phyloP scores from a whole-genome alignment of 805 yeast species.

The Isabelozyma heimii region DNA sequence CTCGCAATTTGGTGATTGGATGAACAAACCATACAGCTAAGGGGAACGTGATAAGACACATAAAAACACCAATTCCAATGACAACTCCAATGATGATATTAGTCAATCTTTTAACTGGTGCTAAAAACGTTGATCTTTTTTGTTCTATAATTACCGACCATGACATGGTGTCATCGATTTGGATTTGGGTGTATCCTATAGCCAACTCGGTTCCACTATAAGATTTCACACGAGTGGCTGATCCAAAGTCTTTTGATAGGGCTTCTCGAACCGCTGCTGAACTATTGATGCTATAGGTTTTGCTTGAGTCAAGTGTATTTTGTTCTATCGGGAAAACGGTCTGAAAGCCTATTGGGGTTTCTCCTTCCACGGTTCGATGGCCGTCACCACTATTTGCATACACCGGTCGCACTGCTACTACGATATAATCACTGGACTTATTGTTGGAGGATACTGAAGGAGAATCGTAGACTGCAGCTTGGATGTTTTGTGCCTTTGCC shows the following conservation, averaged over 20 bases:
- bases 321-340: slow-evolving; percentile 26
- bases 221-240: slow-evolving; percentile 23
- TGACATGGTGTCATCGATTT: slow-evolving; percentile 27
- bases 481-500: slow-evolving; percentile 32
- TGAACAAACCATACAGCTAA: slow-evolving; percentile 80
- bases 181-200: slow-evolving; percentile 31
- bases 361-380: slow-evolving; percentile 31
- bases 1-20: slow-evolving; percentile 76
- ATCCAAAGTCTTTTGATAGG: slow-evolving; percentile 22
- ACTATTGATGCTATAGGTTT: slow-evolving; percentile 21
- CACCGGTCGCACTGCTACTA: slow-evolving; percentile 31
- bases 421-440: slow-evolving; percentile 20
- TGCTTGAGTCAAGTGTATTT: slow-evolving; percentile 14
- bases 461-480: slow-evolving; percentile 22
- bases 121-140: slow-evolving; percentile 52
- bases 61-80: slow-evolving; percentile 70
- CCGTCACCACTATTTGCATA: slow-evolving; percentile 27
- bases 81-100: slow-evolving; percentile 76
- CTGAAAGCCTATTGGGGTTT: slow-evolving; percentile 46
- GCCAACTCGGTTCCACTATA: slow-evolving; percentile 24
- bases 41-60: slow-evolving; percentile 76
- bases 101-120: slow-evolving; percentile 59
- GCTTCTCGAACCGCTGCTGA: slow-evolving; percentile 29
- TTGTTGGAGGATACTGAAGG: slow-evolving; percentile 7
- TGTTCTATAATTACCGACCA: slow-evolving; percentile 84